Evolutionary conservation across 2,329 filamentous ascomycete species (phyloP).

Genomic region (Sporothrix inflata): DNA sequence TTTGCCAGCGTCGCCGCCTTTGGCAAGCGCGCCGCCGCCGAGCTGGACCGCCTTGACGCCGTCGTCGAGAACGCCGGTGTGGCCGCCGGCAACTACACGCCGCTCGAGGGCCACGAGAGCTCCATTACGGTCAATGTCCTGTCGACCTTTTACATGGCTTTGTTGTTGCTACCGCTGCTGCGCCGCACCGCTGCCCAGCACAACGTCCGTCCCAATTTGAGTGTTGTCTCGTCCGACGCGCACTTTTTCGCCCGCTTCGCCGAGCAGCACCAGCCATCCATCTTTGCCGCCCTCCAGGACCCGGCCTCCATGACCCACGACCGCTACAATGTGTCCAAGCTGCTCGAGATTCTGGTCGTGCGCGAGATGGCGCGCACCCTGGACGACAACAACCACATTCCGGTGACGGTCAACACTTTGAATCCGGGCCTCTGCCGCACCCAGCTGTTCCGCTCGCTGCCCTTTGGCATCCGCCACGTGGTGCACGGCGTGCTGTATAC

Average conservation of each 20-base stretch:
- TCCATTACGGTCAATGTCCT: constrained; percentile 53
- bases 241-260: constrained; percentile 43
- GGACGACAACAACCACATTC: constrained; percentile 38
- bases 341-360: constrained; percentile 41
- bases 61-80: constrained; percentile 50
- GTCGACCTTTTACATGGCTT: constrained; percentile 49
- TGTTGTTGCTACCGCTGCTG: constrained; percentile 50
- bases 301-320: constrained; percentile 38
- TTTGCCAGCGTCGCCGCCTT: constrained; percentile 54
- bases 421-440: constrained; percentile 49
- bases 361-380: constrained; percentile 43
- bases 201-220: constrained; percentile 44
- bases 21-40: constrained; percentile 34
- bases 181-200: constrained; percentile 42
- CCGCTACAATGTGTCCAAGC: constrained; percentile 44
- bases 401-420: constrained; percentile 45
- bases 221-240: constrained; percentile 47
- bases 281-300: constrained; percentile 43
- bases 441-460: constrained; percentile 43
- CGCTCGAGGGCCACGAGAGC: constrained; percentile 45
- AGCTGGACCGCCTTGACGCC: constrained; percentile 48
- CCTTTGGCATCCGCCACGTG: constrained; percentile 39
- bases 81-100: constrained; percentile 28
- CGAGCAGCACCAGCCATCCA: constrained; percentile 38
- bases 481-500: constrained; percentile 32